These are phyloP conservation scores for Suillus lakei DNA, from an alignment of 768 basidiomycete genomes.

Conservation along the genomic window DNA sequence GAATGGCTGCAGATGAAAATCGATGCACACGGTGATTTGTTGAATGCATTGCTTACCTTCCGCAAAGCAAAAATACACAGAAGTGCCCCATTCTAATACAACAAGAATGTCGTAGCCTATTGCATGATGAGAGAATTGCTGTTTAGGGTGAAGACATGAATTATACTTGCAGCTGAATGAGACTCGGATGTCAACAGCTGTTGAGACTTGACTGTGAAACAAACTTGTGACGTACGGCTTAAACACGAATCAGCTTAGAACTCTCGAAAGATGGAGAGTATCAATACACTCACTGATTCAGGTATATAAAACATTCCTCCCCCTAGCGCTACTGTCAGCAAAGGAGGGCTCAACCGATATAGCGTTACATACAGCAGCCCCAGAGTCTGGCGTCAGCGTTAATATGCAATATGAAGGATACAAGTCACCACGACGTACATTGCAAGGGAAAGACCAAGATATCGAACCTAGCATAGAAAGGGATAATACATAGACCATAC, in stretches of 20 bases:
- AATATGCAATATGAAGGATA: neutral
- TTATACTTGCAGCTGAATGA: neutral
- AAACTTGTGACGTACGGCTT: neutral
- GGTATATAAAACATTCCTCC: neutral
- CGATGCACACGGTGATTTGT: no score
- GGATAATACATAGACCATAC: neutral
- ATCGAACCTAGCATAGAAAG: neutral
- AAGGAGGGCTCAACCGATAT: neutral
- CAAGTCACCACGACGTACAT: neutral
- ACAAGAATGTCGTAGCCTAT: neutral
- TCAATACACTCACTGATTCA: neutral
- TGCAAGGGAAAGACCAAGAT: neutral
- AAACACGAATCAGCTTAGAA: neutral
- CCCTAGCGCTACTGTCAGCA: neutral
- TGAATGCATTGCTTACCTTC: neutral
- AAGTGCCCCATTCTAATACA: neutral
- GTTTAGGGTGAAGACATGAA: neutral
- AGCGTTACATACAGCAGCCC: neutral
- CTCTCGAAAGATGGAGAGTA: neutral
- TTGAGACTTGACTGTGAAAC: no score
- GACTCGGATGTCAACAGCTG: neutral
- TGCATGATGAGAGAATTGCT: neutral
- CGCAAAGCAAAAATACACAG: slow-evolving; percentile 2
- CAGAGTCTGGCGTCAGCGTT: neutral
- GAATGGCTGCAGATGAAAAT: neutral